These are phyloP conservation scores for Senecio squalidus DNA, from an alignment of 140 eudicot genomes.

Conservation along the genomic window DNA sequence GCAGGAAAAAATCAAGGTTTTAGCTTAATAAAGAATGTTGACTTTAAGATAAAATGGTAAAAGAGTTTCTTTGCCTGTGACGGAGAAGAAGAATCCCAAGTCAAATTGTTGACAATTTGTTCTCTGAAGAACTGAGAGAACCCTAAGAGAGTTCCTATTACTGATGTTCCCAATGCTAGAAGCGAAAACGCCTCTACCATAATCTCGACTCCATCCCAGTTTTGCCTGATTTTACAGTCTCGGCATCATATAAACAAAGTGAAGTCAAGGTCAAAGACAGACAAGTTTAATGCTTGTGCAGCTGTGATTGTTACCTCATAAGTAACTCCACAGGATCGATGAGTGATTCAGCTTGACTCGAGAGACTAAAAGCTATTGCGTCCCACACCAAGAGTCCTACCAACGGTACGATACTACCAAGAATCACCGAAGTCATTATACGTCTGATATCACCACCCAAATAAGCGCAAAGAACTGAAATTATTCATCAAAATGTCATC, in stretches of 20 bases:
- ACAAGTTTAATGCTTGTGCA: conserved; percentile 17
- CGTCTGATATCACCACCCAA: conserved; percentile 65
- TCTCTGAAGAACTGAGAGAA: conserved; percentile 87
- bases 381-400: conserved; percentile 71
- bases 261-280: background rate
- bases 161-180: conserved; percentile 82
- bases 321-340: conserved; percentile 74
- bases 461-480: conserved; percentile 81
- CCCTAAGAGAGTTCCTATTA: conserved; percentile 68
- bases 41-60: background rate
- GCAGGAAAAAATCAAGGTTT: conserved; percentile 14
- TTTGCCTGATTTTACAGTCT: conserved; percentile 40
- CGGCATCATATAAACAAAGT: background rate
- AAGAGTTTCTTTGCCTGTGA: conserved; percentile 32
- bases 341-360: conserved; percentile 43
- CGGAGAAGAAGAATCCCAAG: conserved; percentile 26
- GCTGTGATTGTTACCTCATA: conserved; percentile 42
- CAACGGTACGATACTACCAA: conserved; percentile 76
- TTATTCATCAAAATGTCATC: background rate
- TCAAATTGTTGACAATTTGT: conserved; percentile 49
- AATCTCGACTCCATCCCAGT: conserved; percentile 63
- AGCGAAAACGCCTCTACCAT: conserved; percentile 93
- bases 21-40: background rate
- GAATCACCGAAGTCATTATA: conserved; percentile 58
- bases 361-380: conserved; percentile 62